Evolutionary conservation across 768 basidiomycete genomes (phyloP).

Genomic region (Austroboletus festivus): DNA sequence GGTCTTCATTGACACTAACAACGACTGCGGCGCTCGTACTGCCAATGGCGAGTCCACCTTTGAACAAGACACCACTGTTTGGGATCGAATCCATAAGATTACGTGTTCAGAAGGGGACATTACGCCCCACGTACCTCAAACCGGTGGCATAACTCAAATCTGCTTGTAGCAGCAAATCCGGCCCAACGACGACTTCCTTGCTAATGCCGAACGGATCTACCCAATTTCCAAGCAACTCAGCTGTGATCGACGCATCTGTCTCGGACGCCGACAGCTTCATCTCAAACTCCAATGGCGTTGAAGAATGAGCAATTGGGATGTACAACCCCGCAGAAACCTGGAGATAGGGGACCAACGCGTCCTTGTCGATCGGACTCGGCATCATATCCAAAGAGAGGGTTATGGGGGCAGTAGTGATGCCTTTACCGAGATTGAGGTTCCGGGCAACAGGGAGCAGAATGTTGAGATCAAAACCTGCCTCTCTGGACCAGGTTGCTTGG

Average conservation of each 20-base stretch:
- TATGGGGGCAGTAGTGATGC: constrained; percentile 2
- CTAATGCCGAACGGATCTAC: constrained; percentile 4
- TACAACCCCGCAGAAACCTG: constrained; percentile 1
- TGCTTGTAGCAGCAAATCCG: constrained; percentile 1
- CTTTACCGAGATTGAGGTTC: constrained; percentile 5
- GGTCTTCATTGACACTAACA: constrained; percentile 8
- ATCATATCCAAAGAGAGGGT: constrained; percentile 1
- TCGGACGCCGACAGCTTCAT: constrained; percentile 1
- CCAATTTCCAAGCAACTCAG: constrained; percentile 4
- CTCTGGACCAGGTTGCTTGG: constrained; percentile 1
- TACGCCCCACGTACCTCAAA: background rate
- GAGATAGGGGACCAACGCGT: constrained; percentile 1
- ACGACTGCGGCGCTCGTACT: background rate
- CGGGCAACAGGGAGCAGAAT: constrained; percentile 4
- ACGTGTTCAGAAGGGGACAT: background rate
- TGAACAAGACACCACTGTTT: constrained; percentile 2
- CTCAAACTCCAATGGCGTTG: background rate
- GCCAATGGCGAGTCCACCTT: constrained; percentile 4
- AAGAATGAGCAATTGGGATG: constrained; percentile 1
- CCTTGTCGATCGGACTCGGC: constrained; percentile 1
- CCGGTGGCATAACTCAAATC: constrained; percentile 1
- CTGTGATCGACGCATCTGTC: background rate
- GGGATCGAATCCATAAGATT: background rate
- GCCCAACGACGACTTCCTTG: constrained; percentile 1
- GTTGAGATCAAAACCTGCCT: constrained; percentile 1